Evolutionary conservation across 2,329 filamentous ascomycete species (phyloP).

Genomic region (Tolypocladium cylindrosporum): DNA sequence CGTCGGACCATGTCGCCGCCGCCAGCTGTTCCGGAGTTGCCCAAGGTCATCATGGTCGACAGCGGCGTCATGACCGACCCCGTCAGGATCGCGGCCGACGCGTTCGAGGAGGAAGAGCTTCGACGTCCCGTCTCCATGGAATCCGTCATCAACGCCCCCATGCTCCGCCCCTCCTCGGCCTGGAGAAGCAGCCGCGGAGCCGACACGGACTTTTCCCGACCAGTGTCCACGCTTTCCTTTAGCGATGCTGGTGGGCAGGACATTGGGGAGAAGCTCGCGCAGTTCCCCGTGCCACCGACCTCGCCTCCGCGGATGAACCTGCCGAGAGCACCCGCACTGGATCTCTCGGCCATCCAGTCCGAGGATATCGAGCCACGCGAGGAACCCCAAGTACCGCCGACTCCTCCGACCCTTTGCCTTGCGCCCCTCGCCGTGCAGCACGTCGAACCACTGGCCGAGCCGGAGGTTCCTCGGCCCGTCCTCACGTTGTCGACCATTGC

Average conservation of each 20-base stretch:
- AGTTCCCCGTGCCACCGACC: slow-evolving; percentile 44
- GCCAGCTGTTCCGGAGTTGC: slow-evolving; percentile 38
- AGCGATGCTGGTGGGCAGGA: slow-evolving; percentile 41
- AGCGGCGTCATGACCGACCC: slow-evolving; percentile 52
- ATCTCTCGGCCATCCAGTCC: slow-evolving; percentile 32
- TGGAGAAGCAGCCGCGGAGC: slow-evolving; percentile 15
- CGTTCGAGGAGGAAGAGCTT: slow-evolving; percentile 1
- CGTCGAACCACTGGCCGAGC: slow-evolving; percentile 19
- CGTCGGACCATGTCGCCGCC: slow-evolving; percentile 33
- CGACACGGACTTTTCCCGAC: slow-evolving; percentile 23
- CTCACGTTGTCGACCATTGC: slow-evolving; percentile 16
- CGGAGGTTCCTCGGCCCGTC: slow-evolving; percentile 6
- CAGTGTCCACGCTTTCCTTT: slow-evolving; percentile 37
- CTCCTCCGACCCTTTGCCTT: slow-evolving; percentile 19
- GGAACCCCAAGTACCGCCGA: slow-evolving; percentile 21
- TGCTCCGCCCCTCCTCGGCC: slow-evolving; percentile 11
- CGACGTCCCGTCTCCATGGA: slow-evolving; percentile 29
- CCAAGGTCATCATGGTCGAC: slow-evolving; percentile 48
- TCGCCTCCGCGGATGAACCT: slow-evolving; percentile 22
- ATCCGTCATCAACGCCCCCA: slow-evolving; percentile 24
- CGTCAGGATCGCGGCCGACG: slow-evolving; percentile 25
- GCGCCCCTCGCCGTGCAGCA: slow-evolving; percentile 16
- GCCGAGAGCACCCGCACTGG: slow-evolving; percentile 24
- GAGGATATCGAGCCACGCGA: slow-evolving; percentile 33
- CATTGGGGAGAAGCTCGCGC: slow-evolving; percentile 40